Base-by-base conservation (phyloP, 2,329 filamentous ascomycete genomes). In the Cercospora sojina region DNA sequence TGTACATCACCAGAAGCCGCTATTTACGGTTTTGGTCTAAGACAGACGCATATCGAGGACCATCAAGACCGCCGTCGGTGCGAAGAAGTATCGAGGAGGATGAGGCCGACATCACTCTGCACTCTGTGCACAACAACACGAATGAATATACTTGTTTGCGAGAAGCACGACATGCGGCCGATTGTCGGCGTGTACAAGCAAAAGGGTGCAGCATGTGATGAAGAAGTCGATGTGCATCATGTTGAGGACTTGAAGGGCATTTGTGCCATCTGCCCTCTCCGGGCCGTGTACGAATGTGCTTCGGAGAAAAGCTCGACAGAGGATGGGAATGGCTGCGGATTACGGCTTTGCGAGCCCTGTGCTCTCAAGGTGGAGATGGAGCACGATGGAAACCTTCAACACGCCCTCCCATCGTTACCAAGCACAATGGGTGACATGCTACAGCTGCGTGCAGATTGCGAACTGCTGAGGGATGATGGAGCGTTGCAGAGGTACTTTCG, bases 221-320 rank as follows among this genome's bases (percentile, higher is more conserved):
- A 66, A 0, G 64, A 64, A 1, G 51, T 67, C 72, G 38, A 56
- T 67, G 20, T 68, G 68, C 10, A 38, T 58, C 8, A 7, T 61
- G 18, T 57, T 20, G 18, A 61, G 9, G 49, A 64, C 9, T 12
- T 58, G 27, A 66, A 75, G 72, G 71, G 12, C 18, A 82, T 79
- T 78, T 83, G 82, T 67, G 74, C 74, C 3, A 57, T 84, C 1
- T 83, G 82, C 60, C 76, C 77, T 2, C 72, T 72, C 10, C 76
- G 79, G 1, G 81, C 80, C 0, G 74, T 74, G 2, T 79, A 77
- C 41, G 70, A 71, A 20, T 83, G 81, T 65, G 64, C 47, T 63
- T 69, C 61, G 3, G 67, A n/a, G 10, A 59, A 9, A 25, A 38
- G 55, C 55, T 41, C 31, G 4, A 60, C 56, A 12, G 65, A 64